A percentile compares a stretch with the other conserved stretches of the same genome.
Evolutionary conservation across 2,329 filamentous ascomycete species (phyloP).

Genomic region (Thyridium curvatum): DNA sequence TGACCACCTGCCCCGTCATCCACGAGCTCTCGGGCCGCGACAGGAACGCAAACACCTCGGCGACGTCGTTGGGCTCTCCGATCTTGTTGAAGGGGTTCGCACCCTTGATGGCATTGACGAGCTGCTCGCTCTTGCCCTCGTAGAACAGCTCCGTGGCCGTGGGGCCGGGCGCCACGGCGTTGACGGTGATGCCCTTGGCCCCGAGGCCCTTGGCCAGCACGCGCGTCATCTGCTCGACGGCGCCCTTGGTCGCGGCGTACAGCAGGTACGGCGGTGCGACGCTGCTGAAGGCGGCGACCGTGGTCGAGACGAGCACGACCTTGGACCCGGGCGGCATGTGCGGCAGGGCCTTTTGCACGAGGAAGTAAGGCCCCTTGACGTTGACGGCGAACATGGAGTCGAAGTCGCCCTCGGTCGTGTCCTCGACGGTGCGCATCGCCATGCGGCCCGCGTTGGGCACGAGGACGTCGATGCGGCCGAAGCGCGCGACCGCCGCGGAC

Average conservation of each 20-base stretch:
- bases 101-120: slow-evolving; percentile 32
- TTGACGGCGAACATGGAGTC: slow-evolving; percentile 50
- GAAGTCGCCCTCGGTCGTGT: slow-evolving; percentile 48
- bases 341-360: slow-evolving; percentile 26
- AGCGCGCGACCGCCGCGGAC: slow-evolving; percentile 8
- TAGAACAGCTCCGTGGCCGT: slow-evolving; percentile 47
- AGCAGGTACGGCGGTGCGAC: no score
- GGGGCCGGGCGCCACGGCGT: slow-evolving; percentile 33
- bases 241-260: slow-evolving; percentile 51
- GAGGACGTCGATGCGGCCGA: slow-evolving; percentile 39
- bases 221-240: slow-evolving; percentile 49
- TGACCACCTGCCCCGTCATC: slow-evolving; percentile 39
- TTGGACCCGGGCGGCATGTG: slow-evolving; percentile 31
- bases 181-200: slow-evolving; percentile 52
- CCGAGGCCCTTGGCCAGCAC: slow-evolving; percentile 45
- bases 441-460: slow-evolving; percentile 45
- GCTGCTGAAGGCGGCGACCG: no score
- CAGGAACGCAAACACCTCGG: slow-evolving; percentile 36
- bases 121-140: slow-evolving; percentile 38
- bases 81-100: slow-evolving; percentile 37
- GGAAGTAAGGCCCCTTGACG: no score
- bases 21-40: slow-evolving; percentile 27
- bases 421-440: slow-evolving; percentile 32
- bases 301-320: no score
- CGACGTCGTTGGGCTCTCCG: slow-evolving; percentile 43